These are phyloP conservation scores for Calonectria montana DNA, from an alignment of 2,329 filamentous ascomycete genomes.

Conservation along the genomic window DNA sequence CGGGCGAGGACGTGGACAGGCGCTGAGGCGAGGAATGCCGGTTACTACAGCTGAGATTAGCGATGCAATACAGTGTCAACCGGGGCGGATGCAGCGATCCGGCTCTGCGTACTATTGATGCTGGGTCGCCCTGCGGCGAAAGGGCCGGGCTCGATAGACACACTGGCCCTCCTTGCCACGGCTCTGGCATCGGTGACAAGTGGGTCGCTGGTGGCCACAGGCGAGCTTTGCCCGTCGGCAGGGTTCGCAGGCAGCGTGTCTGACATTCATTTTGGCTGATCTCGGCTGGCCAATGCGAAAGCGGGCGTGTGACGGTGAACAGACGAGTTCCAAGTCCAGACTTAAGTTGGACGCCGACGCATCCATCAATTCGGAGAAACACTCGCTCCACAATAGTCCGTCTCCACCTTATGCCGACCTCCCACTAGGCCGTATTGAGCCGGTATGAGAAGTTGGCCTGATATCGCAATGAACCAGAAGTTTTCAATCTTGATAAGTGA, in stretches of 20 bases:
- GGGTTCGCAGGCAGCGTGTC: slow-evolving; percentile 19
- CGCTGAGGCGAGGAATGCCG: neutral
- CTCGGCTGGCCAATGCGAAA: neutral
- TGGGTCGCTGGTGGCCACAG: slow-evolving; percentile 19
- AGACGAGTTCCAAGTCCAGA: neutral
- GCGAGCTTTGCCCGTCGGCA: slow-evolving; percentile 17
- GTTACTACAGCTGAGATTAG: neutral
- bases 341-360: neutral
- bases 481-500: neutral
- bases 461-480: neutral
- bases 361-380: neutral
- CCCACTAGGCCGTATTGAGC: neutral
- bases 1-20: neutral
- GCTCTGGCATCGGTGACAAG: slow-evolving; percentile 12
- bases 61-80: neutral
- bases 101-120: neutral
- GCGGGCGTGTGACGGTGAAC: neutral
- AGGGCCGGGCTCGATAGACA: slow-evolving; percentile 14
- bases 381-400: neutral
- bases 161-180: slow-evolving; percentile 5
- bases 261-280: slow-evolving; percentile 13
- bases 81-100: neutral
- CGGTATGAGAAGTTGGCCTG: neutral
- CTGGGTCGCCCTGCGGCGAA: neutral
- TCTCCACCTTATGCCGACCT: slow-evolving; percentile 2